Base-by-base conservation (phyloP, 352 stramenopile species). In the Phytopythium vexans region DNA sequence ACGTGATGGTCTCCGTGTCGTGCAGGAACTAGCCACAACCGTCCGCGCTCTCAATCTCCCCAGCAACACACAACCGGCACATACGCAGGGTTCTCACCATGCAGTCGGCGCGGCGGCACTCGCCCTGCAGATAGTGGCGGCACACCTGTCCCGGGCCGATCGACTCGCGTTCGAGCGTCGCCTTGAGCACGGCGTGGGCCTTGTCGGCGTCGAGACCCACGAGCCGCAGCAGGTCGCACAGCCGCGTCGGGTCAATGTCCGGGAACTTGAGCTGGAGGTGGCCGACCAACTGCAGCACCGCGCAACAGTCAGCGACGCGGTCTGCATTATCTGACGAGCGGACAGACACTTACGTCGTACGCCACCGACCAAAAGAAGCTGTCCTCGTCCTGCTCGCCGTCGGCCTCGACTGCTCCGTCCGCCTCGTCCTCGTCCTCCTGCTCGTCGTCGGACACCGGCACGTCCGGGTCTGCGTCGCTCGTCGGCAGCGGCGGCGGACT, bases 341-440 rank as follows among this genome's bases (percentile, higher is more conserved):
- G 49, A 36, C 11, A 21, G 4, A 31, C 48, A 48, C 3, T n/a
- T 72, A 93, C 82, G 67, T 94, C 83, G 54, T 85, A 94, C 16
- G 81, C 79, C 43, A 94, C 72, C 11, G 83, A 94, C 83, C 83
- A 94, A 56, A 92, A 94, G 64, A 94, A 94, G 27, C 59, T 82
- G 52, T 92, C 81, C 70, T 94, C 83, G 44, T 82, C 70, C 56
- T 85, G 68, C 65, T 68, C 53, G 40, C 51, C 55, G n/a, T 56
- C 50, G 8, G 47, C 44, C 11, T 69, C 53, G 3, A 54, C 60
- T 15, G 53, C 50, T 4, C 56, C 45, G 12, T 56, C 11, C 7
- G 11, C 37, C 3, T 16, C 45, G n/a, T 43, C 27, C 21, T 35
- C 59, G 36, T 74, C 58, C 11, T 69, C 66, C 10, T 41, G 33